Conservation (phyloP, 352 stramenopile genomes). For the Phytophthora vignae region DNA sequence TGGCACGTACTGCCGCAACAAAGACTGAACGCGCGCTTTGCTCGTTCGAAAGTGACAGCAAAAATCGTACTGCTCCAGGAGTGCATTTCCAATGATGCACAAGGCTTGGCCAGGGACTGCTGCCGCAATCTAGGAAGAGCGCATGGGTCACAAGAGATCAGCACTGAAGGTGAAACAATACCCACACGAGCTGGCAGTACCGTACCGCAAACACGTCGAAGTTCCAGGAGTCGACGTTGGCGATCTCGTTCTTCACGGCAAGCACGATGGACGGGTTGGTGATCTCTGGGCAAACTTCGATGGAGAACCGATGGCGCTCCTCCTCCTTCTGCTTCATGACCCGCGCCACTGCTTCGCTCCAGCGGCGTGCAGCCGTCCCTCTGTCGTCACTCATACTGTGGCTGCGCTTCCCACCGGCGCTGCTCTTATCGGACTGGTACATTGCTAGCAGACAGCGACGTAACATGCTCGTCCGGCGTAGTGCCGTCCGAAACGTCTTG, state of each 20-base stretch:
- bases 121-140: slow-evolving; percentile 45
- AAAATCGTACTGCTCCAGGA: slow-evolving; percentile 79
- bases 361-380: slow-evolving; percentile 45
- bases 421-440: slow-evolving; percentile 52
- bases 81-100: slow-evolving; percentile 76
- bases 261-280: slow-evolving; percentile 52
- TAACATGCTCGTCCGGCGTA: slow-evolving; percentile 79
- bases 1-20: slow-evolving; percentile 67
- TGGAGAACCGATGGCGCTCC: slow-evolving; percentile 40
- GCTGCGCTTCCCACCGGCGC: slow-evolving; percentile 30
- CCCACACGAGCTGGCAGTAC: neutral
- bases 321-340: slow-evolving; percentile 51
- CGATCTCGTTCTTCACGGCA: slow-evolving; percentile 60
- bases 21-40: slow-evolving; percentile 57
- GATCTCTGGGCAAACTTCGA: slow-evolving; percentile 71
- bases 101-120: slow-evolving; percentile 66
- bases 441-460: slow-evolving; percentile 77
- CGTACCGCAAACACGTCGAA: slow-evolving; percentile 77
- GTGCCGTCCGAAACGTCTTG: slow-evolving; percentile 71
- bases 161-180: neutral
- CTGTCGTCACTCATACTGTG: slow-evolving; percentile 24
- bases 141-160: slow-evolving; percentile 8
- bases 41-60: slow-evolving; percentile 68
- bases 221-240: slow-evolving; percentile 66
- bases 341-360: slow-evolving; percentile 43